Evolutionary conservation across 768 basidiomycete species (phyloP).

Genomic region (Tricholoma furcatifolium): DNA sequence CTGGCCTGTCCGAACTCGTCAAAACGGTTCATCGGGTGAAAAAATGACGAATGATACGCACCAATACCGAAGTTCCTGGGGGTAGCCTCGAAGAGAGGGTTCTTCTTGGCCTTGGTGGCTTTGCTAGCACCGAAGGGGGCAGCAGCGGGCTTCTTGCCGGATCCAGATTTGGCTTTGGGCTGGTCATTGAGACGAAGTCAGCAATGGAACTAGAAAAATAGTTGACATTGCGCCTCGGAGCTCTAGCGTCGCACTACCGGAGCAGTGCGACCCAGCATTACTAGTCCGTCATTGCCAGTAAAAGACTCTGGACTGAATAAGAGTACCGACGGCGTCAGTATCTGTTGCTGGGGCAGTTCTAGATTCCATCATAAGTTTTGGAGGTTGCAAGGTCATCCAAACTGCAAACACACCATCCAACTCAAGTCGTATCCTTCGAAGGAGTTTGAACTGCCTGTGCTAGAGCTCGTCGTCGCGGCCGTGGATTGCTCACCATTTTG

Average conservation of each 20-base stretch:
- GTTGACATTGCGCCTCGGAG: slow-evolving; percentile 48
- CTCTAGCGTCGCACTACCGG: slow-evolving; percentile 42
- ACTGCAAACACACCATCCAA: slow-evolving; percentile 52
- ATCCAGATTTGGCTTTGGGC: slow-evolving; percentile 71
- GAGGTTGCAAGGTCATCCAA: slow-evolving; percentile 31
- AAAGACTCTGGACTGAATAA: slow-evolving; percentile 37
- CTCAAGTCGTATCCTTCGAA: slow-evolving; percentile 24
- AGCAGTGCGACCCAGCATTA: slow-evolving; percentile 35
- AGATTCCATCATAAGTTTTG: slow-evolving; percentile 1
- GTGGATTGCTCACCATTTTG: slow-evolving; percentile 52
- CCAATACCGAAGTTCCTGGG: slow-evolving; percentile 97
- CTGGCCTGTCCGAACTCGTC: slow-evolving; percentile 60
- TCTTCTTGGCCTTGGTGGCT: slow-evolving; percentile 75
- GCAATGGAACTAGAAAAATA: slow-evolving; percentile 31
- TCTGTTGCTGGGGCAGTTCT: slow-evolving; percentile 26
- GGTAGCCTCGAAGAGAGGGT: slow-evolving; percentile 91
- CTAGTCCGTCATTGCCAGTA: slow-evolving; percentile 35
- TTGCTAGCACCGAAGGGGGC: slow-evolving; percentile 83
- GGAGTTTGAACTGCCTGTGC: slow-evolving; percentile 35
- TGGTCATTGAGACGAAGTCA: slow-evolving; percentile 90
- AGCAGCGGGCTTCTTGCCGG: slow-evolving; percentile 82
- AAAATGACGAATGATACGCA: slow-evolving; percentile 32
- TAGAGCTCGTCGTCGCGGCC: slow-evolving; percentile 36
- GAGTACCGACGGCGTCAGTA: slow-evolving; percentile 16
- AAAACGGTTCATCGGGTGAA: not conserved